These are phyloP conservation scores for Colletotrichum plurivorum DNA, from an alignment of 2,329 filamentous ascomycete genomes.

Conservation along the genomic window DNA sequence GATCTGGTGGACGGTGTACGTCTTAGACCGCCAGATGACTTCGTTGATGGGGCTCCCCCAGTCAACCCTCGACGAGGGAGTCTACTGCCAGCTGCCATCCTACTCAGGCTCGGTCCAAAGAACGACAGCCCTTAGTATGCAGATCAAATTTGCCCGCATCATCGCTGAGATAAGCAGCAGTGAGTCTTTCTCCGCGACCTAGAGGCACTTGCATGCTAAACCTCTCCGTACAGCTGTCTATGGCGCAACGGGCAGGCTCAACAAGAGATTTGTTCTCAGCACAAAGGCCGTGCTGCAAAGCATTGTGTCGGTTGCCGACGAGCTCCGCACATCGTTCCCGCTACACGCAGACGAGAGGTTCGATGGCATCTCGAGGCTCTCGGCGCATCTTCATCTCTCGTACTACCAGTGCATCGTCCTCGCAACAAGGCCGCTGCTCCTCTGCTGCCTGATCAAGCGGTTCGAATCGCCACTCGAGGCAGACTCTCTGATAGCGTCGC, in stretches of 20 bases:
- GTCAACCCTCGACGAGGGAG: constrained; percentile 63
- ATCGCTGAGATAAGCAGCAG: constrained; percentile 51
- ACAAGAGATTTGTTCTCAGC: constrained; percentile 49
- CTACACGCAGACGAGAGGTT: constrained; percentile 46
- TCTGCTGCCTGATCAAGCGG: constrained; percentile 51
- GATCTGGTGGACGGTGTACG: constrained; percentile 69
- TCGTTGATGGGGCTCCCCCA: constrained; percentile 67
- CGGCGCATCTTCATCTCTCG: constrained; percentile 50
- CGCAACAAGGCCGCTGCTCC: constrained; percentile 48
- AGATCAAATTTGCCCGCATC: constrained; percentile 48
- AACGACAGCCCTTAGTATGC: constrained; percentile 50
- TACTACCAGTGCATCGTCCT: constrained; percentile 54
- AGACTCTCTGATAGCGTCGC: constrained; percentile 54
- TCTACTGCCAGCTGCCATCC: constrained; percentile 56
- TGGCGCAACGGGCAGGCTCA: constrained; percentile 46
- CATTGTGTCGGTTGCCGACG: constrained; percentile 48
- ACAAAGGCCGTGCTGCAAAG: constrained; percentile 49
- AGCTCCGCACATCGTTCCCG: constrained; percentile 49
- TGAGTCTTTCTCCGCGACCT: constrained; percentile 16
- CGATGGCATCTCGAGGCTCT: constrained; percentile 51
- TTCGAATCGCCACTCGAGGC: constrained; percentile 46
- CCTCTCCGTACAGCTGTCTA: constrained; percentile 46
- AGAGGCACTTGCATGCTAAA: not conserved
- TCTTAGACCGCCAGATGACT: constrained; percentile 68
- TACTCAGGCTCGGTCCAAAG: constrained; percentile 47